Percentiles rank a stretch among this genome's conserved stretches.
Evolutionary conservation across 805 yeast species (phyloP).

Genomic region (Metschnikowia baotianmanensis): DNA sequence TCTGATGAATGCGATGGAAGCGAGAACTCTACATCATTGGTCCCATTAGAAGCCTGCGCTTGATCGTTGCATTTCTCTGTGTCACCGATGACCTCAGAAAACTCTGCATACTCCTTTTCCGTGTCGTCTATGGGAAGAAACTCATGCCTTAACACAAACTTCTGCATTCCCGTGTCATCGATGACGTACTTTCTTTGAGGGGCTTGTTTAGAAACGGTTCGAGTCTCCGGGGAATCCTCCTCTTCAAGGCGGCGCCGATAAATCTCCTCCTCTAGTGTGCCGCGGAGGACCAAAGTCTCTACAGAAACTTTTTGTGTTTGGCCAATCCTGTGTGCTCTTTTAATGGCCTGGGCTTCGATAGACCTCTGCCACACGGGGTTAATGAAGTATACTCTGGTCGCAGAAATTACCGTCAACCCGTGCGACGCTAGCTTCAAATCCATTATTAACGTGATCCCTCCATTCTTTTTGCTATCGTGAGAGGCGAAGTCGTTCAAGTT

Average conservation of each 20-base stretch:
- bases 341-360: conserved; percentile 72
- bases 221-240: conserved; percentile 16
- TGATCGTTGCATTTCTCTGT: background rate
- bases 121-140: conserved; percentile 37
- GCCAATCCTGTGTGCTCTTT: conserved; percentile 76
- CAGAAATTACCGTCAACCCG: conserved; percentile 65
- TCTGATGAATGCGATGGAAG: conserved; percentile 26
- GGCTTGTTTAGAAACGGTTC: conserved; percentile 13
- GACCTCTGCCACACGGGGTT: conserved; percentile 71
- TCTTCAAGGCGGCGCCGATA: conserved; percentile 37
- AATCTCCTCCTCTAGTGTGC: conserved; percentile 69
- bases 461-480: conserved; percentile 29
- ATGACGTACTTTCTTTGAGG: conserved; percentile 41
- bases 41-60: background rate
- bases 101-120: conserved; percentile 38
- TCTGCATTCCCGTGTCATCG: conserved; percentile 59
- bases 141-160: conserved; percentile 49
- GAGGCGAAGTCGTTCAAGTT: conserved; percentile 51
- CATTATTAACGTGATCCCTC: conserved; percentile 60
- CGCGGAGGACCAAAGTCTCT: conserved; percentile 62
- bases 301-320: conserved; percentile 61
- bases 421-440: conserved; percentile 66
- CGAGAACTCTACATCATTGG: conserved; percentile 1
- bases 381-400: conserved; percentile 67
- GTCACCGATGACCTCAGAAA: conserved; percentile 21